Percentiles rank a stretch among this genome's conserved stretches.
These are phyloP conservation scores for Pyricularia pennisetigena DNA, from an alignment of 2,329 filamentous ascomycete genomes.

Conservation along the genomic window DNA sequence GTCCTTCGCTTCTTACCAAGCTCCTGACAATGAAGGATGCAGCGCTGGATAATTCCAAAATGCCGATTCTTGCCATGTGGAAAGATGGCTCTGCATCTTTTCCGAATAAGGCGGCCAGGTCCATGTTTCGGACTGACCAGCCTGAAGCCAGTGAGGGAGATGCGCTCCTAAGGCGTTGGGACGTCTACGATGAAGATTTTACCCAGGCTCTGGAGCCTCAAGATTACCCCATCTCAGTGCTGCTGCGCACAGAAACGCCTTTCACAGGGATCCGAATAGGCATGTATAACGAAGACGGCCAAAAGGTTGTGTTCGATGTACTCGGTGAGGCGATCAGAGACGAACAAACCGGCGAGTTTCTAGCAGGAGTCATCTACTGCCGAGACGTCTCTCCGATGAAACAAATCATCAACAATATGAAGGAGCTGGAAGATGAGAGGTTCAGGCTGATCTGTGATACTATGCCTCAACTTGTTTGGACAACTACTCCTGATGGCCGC, in stretches of 20 bases:
- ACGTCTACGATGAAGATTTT: slow-evolving; percentile 58
- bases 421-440: slow-evolving; percentile 59
- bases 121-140: slow-evolving; percentile 35
- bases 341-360: slow-evolving; percentile 57
- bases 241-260: slow-evolving; percentile 51
- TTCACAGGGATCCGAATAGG: slow-evolving; percentile 53
- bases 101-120: slow-evolving; percentile 56
- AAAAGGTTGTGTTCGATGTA: slow-evolving; percentile 51
- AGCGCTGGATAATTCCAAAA: slow-evolving; percentile 62
- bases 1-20: slow-evolving; percentile 62
- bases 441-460: slow-evolving; percentile 70
- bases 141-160: slow-evolving; percentile 33
- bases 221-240: slow-evolving; percentile 57
- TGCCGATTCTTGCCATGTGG: slow-evolving; percentile 74
- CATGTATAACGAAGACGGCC: slow-evolving; percentile 43
- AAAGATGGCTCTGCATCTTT: slow-evolving; percentile 66
- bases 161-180: slow-evolving; percentile 51
- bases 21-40: slow-evolving; percentile 68
- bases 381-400: slow-evolving; percentile 64
- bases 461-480: slow-evolving; percentile 67
- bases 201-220: slow-evolving; percentile 41
- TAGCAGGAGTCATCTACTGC: slow-evolving; percentile 63
- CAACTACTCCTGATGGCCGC: slow-evolving; percentile 52
- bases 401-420: slow-evolving; percentile 59
- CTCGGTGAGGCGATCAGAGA: slow-evolving; percentile 60